Percentiles rank a stretch among this genome's conserved stretches.
Evolutionary conservation across 352 stramenopile genomes (phyloP).

Genomic region (Globisporangium cederbergense): DNA sequence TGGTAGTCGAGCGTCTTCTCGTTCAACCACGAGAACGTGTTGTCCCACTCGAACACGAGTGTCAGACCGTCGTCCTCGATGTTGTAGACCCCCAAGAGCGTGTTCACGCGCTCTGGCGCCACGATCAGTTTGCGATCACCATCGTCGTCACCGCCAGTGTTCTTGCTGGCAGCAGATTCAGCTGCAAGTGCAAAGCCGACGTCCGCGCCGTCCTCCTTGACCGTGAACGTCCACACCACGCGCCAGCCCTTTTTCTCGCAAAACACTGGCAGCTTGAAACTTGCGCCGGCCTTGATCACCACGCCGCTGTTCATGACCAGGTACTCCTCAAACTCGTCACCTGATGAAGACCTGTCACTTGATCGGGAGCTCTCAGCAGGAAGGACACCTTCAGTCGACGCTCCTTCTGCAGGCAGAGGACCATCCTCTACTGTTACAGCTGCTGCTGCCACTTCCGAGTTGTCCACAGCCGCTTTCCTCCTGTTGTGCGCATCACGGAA

Average conservation of each 20-base stretch:
- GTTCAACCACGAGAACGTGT: conserved; percentile 82
- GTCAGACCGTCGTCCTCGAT: conserved; percentile 35
- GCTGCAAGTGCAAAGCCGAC: conserved; percentile 45
- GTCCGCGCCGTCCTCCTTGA: conserved; percentile 68
- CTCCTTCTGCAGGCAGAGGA: neutral
- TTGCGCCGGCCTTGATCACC: conserved; percentile 71
- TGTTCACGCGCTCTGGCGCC: conserved; percentile 44
- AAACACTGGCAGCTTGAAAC: conserved; percentile 68
- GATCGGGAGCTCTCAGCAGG: neutral
- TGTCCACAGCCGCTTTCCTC: neutral
- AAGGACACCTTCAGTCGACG: conserved; percentile 1
- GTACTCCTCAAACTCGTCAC: conserved; percentile 54
- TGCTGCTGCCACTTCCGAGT: neutral
- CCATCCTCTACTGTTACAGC: neutral
- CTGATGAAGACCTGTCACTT: neutral
- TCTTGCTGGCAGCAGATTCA: conserved; percentile 12
- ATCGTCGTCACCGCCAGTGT: neutral
- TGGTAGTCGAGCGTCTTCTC: conserved; percentile 86
- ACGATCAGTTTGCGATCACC: conserved; percentile 28
- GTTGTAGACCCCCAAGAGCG: conserved; percentile 45
- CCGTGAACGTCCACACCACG: conserved; percentile 78
- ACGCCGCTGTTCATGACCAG: conserved; percentile 74
- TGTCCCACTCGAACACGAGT: conserved; percentile 77
- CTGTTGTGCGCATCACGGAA: conserved; percentile 39
- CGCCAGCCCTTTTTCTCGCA: conserved; percentile 56